Base-by-base conservation (phyloP, 2,329 filamentous ascomycete genomes). In the Trichoderma citrinoviride region DNA sequence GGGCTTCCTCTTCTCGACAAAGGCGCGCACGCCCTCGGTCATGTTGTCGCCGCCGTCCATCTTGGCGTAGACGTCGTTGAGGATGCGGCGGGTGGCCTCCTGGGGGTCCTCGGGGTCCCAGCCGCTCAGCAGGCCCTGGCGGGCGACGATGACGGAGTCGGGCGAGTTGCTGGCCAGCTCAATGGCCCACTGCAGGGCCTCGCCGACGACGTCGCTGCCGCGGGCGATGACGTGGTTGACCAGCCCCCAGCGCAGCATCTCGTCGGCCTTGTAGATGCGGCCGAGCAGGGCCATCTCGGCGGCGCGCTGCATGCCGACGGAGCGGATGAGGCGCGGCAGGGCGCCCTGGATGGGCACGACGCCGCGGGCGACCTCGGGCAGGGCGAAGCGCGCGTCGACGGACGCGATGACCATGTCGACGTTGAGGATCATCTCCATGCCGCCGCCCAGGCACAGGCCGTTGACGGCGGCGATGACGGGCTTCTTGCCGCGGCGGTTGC, bases 391-490 rank as follows among this genome's bases (percentile, higher is more conserved):
- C 0, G 90, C 89, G 14, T 74, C 68, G 3, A 77, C 73, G 2
- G 82, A 78, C 3, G 90, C 89, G 37, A 93, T 75, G 3, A 92
- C 83, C 64, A 94, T 78, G 78, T 95, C 91, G 68, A 84, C 85
- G 76, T 92, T 92, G 55, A 90, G 79, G 14, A 86, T 82, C 78
- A 93, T 91, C 79, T 94, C 91, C 76, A 90, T 88, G 1, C 90
- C 91, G 61, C 90, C 91, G 41, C 91, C 91, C 52, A 91, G 82
- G 65, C 89, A 90, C 19, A 90, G 79, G 7, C 91, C 91, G 72
- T 93, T 91, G 21, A 93, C 88, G 1, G 90, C 91, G 1, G 87
- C 89, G 29, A 94, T 83, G 63, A 94, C 82, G 6, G 91, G 91
- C 72, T 94, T 94, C 76, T 86, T 87, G 54, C 90, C 90, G 5